phyloP scores from a whole-genome alignment of 2,329 filamentous ascomycete genomes.

The Teratosphaeria viscida region DNA sequence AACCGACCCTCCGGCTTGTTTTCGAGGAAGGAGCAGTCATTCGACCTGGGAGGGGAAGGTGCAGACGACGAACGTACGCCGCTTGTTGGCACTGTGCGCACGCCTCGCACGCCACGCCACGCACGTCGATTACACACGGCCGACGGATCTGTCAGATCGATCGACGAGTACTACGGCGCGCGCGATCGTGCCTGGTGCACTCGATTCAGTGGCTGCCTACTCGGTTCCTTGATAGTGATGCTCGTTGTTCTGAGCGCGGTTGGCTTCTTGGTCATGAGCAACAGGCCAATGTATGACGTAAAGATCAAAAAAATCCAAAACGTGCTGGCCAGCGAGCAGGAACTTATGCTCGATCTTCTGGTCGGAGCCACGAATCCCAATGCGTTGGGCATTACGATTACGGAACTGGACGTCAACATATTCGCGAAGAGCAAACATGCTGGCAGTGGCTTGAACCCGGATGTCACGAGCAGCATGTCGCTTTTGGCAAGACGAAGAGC shows the following conservation, averaged over 20 bases:
- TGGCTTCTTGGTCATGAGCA: slow-evolving; percentile 83
- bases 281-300: slow-evolving; percentile 73
- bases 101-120: slow-evolving; percentile 39
- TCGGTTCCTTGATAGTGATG: slow-evolving; percentile 71
- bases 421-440: slow-evolving; percentile 92
- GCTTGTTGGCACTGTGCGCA: slow-evolving; percentile 56
- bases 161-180: slow-evolving; percentile 31
- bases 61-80: slow-evolving; percentile 82
- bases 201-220: slow-evolving; percentile 75
- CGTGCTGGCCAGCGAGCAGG: slow-evolving; percentile 85
- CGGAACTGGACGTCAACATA: slow-evolving; percentile 79
- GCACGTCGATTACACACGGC: slow-evolving; percentile 43
- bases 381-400: slow-evolving; percentile 75
- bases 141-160: slow-evolving; percentile 42
- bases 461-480: neutral
- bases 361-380: slow-evolving; percentile 89
- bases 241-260: slow-evolving; percentile 76
- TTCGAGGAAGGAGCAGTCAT: slow-evolving; percentile 47
- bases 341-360: slow-evolving; percentile 85
- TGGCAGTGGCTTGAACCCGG: slow-evolving; percentile 31
- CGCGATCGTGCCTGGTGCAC: slow-evolving; percentile 24
- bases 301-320: slow-evolving; percentile 73
- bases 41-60: slow-evolving; percentile 70
- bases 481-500: neutral
- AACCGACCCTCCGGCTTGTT: slow-evolving; percentile 28